Conservation (phyloP, 2,329 filamentous ascomycete genomes). For the Blastomyces gilchristii region DNA sequence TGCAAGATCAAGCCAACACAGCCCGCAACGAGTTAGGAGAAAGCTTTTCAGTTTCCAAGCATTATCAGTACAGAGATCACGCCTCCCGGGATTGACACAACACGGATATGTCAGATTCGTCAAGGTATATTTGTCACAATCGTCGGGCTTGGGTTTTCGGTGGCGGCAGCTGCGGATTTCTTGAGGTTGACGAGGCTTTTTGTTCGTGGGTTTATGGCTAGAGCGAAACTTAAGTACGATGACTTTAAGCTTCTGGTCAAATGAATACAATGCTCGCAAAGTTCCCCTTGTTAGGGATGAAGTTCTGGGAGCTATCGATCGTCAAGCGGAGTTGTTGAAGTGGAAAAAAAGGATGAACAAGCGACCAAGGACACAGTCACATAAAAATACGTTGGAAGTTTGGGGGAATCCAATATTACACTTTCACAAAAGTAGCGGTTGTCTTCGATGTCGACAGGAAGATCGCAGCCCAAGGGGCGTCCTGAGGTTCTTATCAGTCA, state of each 20-base stretch:
- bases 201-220: neutral
- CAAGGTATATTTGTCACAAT: neutral
- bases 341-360: too few species aligned
- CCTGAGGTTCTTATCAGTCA: neutral
- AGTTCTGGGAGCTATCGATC: neutral
- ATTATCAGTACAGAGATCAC: neutral
- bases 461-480: neutral
- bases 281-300: neutral
- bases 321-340: neutral
- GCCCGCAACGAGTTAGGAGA: neutral
- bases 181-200: neutral
- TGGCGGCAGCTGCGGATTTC: neutral
- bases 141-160: neutral
- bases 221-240: neutral
- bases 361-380: neutral
- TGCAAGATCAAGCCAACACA: neutral
- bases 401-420: neutral
- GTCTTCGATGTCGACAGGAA: neutral
- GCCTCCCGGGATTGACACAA: neutral
- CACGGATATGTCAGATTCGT: neutral
- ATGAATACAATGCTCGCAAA: neutral
- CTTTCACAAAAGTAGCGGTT: neutral
- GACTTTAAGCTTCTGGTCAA: neutral
- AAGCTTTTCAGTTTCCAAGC: neutral
- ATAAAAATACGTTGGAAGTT: neutral